phyloP scores from a whole-genome alignment of 2,329 filamentous ascomycete genomes.

The Colletotrichum liriopes region DNA sequence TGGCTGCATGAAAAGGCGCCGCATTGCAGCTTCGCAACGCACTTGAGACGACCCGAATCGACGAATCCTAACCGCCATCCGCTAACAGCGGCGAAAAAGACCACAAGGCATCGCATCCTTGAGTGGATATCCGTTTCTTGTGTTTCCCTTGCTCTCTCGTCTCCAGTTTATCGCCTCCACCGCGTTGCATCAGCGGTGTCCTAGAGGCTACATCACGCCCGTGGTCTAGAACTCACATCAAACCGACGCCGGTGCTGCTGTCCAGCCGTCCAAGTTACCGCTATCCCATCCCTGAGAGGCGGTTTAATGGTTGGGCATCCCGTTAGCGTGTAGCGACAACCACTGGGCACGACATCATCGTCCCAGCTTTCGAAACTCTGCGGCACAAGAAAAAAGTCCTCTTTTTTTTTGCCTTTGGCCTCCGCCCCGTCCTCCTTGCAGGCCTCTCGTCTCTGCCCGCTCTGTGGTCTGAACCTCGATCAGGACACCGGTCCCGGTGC shows the following conservation, averaged over 20 bases:
- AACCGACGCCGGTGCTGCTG: background rate
- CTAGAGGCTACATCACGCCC: background rate
- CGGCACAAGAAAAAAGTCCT: conserved; percentile 16
- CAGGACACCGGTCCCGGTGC: conserved; percentile 25
- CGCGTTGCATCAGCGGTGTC: conserved; percentile 10
- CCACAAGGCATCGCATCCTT: background rate
- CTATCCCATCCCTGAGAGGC: conserved; percentile 1
- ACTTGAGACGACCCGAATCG: conserved; percentile 36
- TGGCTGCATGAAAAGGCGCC: conserved; percentile 37
- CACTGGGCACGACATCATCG: conserved; percentile 23
- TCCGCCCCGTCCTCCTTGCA: background rate
- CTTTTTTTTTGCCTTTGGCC: conserved; percentile 6
- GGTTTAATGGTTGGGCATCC: background rate
- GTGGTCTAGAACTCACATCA: conserved; percentile 25
- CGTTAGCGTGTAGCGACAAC: conserved; percentile 24
- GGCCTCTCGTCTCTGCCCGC: background rate
- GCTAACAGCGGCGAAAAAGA: conserved; percentile 21
- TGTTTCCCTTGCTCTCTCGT: background rate
- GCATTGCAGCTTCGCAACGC: conserved; percentile 33
- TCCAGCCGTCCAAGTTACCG: background rate
- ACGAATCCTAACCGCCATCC: conserved; percentile 14
- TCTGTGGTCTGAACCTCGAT: conserved; percentile 23
- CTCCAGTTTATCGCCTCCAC: conserved; percentile 13
- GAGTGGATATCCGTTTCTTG: conserved; percentile 24
- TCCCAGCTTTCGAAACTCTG: conserved; percentile 38